phyloP scores from a whole-genome alignment of 2,329 filamentous ascomycete genomes.

The Onygenales sp. region DNA sequence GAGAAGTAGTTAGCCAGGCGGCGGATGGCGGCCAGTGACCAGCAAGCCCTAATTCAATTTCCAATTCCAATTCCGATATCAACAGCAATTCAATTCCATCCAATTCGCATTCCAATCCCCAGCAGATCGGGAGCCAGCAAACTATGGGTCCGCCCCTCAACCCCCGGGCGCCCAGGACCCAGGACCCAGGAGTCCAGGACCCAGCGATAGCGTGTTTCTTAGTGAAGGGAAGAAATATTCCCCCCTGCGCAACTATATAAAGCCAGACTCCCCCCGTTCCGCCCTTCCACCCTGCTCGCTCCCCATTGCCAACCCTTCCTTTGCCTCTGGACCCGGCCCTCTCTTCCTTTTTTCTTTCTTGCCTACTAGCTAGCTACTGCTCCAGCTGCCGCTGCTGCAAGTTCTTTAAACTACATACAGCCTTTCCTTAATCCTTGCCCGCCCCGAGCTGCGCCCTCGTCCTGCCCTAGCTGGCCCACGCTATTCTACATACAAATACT shows the following conservation, averaged over 20 bases:
- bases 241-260: constrained; percentile 1
- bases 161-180: too few relatives aligned
- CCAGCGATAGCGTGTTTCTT: neutral
- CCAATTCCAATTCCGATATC: too few relatives aligned
- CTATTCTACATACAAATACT: neutral
- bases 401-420: neutral
- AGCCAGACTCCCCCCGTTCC: neutral
- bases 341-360: neutral
- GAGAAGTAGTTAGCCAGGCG: too few relatives aligned
- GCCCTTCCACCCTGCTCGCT: neutral
- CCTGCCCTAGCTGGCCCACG: neutral
- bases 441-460: neutral
- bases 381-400: neutral
- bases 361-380: constrained; percentile 1
- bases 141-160: too few relatives aligned
- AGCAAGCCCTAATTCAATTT: too few relatives aligned
- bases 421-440: neutral
- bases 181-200: too few relatives aligned
- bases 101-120: too few relatives aligned
- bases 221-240: neutral
- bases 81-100: too few relatives aligned
- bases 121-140: too few relatives aligned
- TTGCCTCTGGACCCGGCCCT: neutral
- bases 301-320: neutral
- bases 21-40: too few relatives aligned